These are phyloP conservation scores for Mycena maculata DNA, from an alignment of 768 basidiomycete species.

Conservation along the genomic window DNA sequence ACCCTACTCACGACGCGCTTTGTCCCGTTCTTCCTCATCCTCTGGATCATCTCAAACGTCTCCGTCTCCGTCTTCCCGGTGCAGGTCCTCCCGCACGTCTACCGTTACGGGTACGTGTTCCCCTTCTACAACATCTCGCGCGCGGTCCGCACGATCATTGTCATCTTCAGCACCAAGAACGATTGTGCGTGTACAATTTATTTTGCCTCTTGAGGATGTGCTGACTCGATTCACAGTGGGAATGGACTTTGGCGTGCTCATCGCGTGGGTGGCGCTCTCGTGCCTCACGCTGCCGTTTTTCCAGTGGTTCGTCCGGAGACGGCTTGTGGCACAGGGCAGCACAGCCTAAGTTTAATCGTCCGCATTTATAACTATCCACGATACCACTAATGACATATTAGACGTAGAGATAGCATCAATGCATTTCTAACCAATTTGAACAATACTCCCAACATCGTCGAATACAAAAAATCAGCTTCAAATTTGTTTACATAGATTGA, in stretches of 20 bases:
- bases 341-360: too few species aligned
- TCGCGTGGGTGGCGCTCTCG: conserved; percentile 67
- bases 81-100: conserved; percentile 66
- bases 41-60: conserved; percentile 75
- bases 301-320: too few species aligned
- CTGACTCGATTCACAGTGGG: conserved; percentile 56
- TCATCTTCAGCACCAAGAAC: conserved; percentile 75
- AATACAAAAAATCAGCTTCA: too few species aligned
- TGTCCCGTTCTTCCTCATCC: conserved; percentile 69
- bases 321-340: too few species aligned
- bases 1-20: conserved; percentile 64
- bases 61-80: conserved; percentile 69
- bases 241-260: conserved; percentile 68
- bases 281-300: conserved; percentile 63
- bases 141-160: conserved; percentile 67
- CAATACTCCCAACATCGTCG: too few species aligned
- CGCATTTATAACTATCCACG: too few species aligned
- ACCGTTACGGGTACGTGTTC: conserved; percentile 73
- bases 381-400: too few species aligned
- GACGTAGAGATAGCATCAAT: too few species aligned
- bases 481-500: too few species aligned
- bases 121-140: conserved; percentile 80
- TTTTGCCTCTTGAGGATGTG: background rate
- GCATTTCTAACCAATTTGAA: too few species aligned
- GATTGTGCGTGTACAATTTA: conserved; percentile 54